Evolutionary conservation across 768 basidiomycete species (phyloP).

Genomic region (Auriscalpium vulgare): DNA sequence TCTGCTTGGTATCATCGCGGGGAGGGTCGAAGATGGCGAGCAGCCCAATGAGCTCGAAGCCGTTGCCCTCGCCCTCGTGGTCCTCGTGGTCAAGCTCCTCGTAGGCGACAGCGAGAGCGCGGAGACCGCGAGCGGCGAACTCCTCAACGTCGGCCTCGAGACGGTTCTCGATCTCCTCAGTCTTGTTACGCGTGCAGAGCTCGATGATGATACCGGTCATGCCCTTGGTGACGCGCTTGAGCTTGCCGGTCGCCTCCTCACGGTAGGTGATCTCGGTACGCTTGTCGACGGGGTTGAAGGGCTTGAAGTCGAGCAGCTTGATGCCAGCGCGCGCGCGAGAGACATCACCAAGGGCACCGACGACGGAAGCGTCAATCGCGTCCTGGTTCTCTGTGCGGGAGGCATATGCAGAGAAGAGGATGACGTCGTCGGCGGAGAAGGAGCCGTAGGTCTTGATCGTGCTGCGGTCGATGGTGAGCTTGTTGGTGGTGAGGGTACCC

Average conservation of each 20-base stretch:
- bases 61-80: conserved; percentile 83
- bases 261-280: conserved; percentile 98
- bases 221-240: conserved; percentile 99
- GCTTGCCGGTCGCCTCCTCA: conserved; percentile 87
- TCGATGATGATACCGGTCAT: conserved; percentile 99
- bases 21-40: conserved; percentile 98
- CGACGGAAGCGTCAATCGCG: conserved; percentile 88
- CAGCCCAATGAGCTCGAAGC: conserved; percentile 95
- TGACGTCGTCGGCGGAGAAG: conserved; percentile 84
- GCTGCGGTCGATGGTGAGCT: conserved; percentile 91
- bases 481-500: conserved; percentile 97
- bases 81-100: conserved; percentile 87
- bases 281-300: conserved; percentile 99
- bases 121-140: conserved; percentile 91
- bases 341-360: conserved; percentile 67
- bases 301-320: conserved; percentile 97
- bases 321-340: conserved; percentile 81
- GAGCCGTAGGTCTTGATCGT: conserved; percentile 88
- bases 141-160: conserved; percentile 96
- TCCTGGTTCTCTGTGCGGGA: conserved; percentile 99
- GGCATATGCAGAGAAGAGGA: conserved; percentile 90
- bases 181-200: conserved; percentile 96
- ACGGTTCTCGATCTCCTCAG: conserved; percentile 80
- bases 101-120: conserved; percentile 92
- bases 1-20: conserved; percentile 97